Base-by-base conservation (phyloP, 1,139 yeast species). In the Sugiyamaella grinbergsii region DNA sequence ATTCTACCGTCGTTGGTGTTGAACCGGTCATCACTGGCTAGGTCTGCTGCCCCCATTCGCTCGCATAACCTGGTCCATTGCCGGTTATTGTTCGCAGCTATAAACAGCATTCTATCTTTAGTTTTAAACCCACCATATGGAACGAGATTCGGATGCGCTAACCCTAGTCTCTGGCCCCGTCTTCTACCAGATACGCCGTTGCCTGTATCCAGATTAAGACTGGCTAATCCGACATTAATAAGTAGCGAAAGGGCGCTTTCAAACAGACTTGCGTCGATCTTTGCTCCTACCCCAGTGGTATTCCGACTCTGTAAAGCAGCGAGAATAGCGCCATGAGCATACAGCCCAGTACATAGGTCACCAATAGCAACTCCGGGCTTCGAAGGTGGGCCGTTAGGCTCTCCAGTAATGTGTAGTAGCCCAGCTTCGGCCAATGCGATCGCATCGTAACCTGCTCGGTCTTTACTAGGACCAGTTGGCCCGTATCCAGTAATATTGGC, bases 361-460 rank as follows among this genome's bases (percentile, higher is more conserved):
- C 72, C 71, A 15, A 71, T 70, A 3, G 75, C 75, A 2, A 71
- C 74, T 5, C 75, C 75, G 3, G 70, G 74, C 55, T 71, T 71
- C 26, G 68, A 68, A 2, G 74, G 74, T 13, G 63, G 64, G 28
- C 74, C 69, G 18, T 60, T 63, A 2, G 70, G 65, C 34, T 70
- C 67, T 13, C 75, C 75, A 2, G 74, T 71, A 53, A 71, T 71
- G 54, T 71, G 74, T 72, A 71, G 68, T 50, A 71, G 62, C 4
- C 75, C 75, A 55, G 69, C 65, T 52, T 71, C 75, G 10, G 74
- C 75, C 51, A 70, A 73, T 5, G 71, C 74, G 72, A 71, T 71
- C 36, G 71, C 74, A 52, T 70, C 74, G 58, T 71, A 70, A 19
- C 74, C 74, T 4, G 74, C 72, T n/a, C 74, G 61, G 31, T 60